Conservation (phyloP, 1,139 yeast genomes). For the Yamadazyma blattariae region DNA sequence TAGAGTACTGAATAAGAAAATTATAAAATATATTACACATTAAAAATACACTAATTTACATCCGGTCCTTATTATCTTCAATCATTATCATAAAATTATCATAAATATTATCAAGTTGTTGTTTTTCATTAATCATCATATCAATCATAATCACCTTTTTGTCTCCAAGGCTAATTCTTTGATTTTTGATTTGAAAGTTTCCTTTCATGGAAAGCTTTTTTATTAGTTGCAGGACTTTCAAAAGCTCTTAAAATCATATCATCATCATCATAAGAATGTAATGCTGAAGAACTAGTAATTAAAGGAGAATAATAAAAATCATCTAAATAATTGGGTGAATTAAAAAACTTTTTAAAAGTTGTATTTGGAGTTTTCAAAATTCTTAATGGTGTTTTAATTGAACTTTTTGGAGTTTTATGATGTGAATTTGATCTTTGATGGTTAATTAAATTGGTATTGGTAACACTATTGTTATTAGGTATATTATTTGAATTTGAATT, state of each 20-base stretch:
- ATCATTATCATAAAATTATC: background rate
- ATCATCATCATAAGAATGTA: slow-evolving; percentile 52
- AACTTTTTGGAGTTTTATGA: slow-evolving; percentile 20
- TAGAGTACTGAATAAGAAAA: no score
- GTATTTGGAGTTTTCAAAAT: slow-evolving; percentile 42
- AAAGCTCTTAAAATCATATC: slow-evolving; percentile 50
- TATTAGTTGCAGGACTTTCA: slow-evolving; percentile 27
- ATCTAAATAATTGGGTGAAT: slow-evolving; percentile 64
- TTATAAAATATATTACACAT: slow-evolving; percentile 8
- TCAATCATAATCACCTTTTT: background rate
- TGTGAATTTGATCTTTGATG: slow-evolving; percentile 7
- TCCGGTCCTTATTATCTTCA: background rate
- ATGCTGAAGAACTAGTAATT: slow-evolving; percentile 22
- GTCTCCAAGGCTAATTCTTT: background rate
- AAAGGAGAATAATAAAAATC: slow-evolving; percentile 65
- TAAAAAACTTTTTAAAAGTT: slow-evolving; percentile 49
- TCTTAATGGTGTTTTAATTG: slow-evolving; percentile 37
- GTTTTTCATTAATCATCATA: background rate
- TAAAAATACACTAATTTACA: slow-evolving; percentile 5
- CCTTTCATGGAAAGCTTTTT: slow-evolving; percentile 3
- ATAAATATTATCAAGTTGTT: background rate
- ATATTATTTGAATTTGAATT: background rate
- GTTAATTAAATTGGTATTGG: background rate
- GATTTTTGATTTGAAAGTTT: slow-evolving; percentile 4
- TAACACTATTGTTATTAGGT: background rate